Base-by-base conservation (phyloP, 2,329 filamentous ascomycete species). In the Paracamarosporium sp. region DNA sequence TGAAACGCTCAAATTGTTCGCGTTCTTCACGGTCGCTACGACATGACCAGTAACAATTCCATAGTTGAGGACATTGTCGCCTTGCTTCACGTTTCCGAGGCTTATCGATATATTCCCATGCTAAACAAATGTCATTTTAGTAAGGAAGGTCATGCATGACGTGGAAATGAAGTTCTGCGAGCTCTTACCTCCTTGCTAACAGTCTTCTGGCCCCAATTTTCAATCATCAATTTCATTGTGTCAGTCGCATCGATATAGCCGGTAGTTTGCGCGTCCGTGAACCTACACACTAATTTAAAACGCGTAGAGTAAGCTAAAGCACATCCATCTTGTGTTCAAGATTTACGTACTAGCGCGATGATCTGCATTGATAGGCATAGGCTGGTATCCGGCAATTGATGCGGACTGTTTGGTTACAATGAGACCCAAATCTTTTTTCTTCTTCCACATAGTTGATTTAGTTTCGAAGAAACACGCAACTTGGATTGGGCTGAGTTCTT, bases 401-500 rank as follows among this genome's bases (percentile, higher is more conserved):
- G 54, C 54, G 12, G 54, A 56, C 33, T 56, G 44, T 22, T 47
- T 56, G n/a, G 38, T 41, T 15, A 56, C 54, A 13, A 56, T 52
- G 38, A 30, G 24, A 9, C 52, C 52, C 8, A 55, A 17, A 17
- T 55, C 35, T n/a, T 43, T 55, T 25, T 43, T 52, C 22, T 43
- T 52, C 33, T 50, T 55, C 43, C 44, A 55, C 33, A 40, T 41
- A 3, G 43, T 48, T 13, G 33, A 48, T 43, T 55, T 55, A 9
- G 44, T 48, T 35, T 55, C 52, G 36, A 50, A 47, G 25, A 55
- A 55, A 22, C 52, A 55, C 11, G 35, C 51, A 11, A 53, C 45
- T 35, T 48, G 44, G 20, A 50, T 50, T 13, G 53, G 44, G 35
- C 33, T 50, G 15, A 54, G 41, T 43, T 40, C 31, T 28, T 50